phyloP scores from a whole-genome alignment of 2,329 filamentous ascomycete species.

The Cercospora citrullina region DNA sequence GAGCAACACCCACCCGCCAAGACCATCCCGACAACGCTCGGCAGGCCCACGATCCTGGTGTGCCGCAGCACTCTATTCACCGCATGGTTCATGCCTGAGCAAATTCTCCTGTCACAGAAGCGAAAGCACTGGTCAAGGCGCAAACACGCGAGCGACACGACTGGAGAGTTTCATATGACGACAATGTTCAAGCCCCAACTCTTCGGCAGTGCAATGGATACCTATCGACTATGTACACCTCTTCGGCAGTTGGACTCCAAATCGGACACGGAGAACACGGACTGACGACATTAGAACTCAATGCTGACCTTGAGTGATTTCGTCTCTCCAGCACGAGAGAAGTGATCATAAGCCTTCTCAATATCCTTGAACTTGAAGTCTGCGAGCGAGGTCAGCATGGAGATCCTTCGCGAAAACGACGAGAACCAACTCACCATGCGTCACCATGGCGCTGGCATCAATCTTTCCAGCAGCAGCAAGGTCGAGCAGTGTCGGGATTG shows the following conservation, averaged over 20 bases:
- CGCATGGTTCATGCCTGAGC: not conserved
- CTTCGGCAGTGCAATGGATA: not conserved
- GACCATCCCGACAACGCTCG: not conserved
- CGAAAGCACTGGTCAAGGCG: not conserved
- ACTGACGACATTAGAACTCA: constrained; percentile 18
- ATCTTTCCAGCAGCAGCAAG: constrained; percentile 31
- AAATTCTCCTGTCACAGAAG: not conserved
- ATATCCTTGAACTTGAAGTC: constrained; percentile 35
- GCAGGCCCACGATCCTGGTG: not conserved
- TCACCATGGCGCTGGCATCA: constrained; percentile 30
- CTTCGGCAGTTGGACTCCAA: not conserved
- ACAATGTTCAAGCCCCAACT: not conserved
- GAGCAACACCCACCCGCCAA: not conserved
- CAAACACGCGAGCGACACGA: not conserved
- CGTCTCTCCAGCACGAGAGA: constrained; percentile 31
- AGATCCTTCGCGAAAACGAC: not conserved
- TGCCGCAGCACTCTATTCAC: not conserved
- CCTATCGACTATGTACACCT: not conserved
- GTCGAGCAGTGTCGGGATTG: constrained; percentile 32
- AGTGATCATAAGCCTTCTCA: constrained; percentile 33
- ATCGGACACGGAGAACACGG: not conserved
- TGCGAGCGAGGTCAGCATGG: constrained; percentile 2
- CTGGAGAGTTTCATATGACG: not conserved
- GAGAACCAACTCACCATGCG: constrained; percentile 25
- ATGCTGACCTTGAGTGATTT: constrained; percentile 34